These are phyloP conservation scores for Parastagonospora avenae DNA, from an alignment of 2,329 filamentous ascomycete species.

Conservation along the genomic window DNA sequence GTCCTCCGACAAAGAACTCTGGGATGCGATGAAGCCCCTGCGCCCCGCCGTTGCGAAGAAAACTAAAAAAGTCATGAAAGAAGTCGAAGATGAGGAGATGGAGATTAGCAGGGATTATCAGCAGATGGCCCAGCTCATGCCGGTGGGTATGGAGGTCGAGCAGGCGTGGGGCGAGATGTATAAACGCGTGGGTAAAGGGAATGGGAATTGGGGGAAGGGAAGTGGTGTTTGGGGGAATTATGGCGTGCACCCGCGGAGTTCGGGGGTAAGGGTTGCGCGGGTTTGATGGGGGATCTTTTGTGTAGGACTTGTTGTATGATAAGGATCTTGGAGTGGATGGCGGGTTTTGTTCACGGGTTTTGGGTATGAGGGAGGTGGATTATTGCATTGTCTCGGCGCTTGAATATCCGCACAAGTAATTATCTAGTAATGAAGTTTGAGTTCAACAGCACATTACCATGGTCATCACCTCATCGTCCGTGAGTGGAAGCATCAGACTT, in stretches of 20 bases:
- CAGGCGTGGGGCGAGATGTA: constrained; percentile 26
- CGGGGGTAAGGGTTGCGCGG: constrained; percentile 5
- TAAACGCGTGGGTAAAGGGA: constrained; percentile 5
- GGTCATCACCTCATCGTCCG: too few species aligned
- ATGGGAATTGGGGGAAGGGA: too few species aligned
- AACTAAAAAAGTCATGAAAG: constrained; percentile 5
- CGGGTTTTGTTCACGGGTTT: too few species aligned
- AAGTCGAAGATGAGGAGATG: constrained; percentile 10
- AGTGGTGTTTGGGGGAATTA: constrained; percentile 8
- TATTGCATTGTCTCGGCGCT: too few species aligned
- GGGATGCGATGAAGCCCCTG: constrained; percentile 68
- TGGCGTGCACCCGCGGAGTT: constrained; percentile 18
- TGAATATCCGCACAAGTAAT: too few species aligned
- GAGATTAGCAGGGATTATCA: constrained; percentile 22
- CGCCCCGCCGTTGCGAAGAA: constrained; percentile 6
- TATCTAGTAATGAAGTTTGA: too few species aligned
- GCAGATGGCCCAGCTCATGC: constrained; percentile 33
- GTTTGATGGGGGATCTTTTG: background rate
- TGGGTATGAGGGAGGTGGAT: too few species aligned
- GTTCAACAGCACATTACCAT: too few species aligned
- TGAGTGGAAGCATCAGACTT: too few species aligned
- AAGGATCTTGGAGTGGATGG: too few species aligned
- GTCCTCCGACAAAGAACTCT: constrained; percentile 73
- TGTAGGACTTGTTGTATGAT: too few species aligned
- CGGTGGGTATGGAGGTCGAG: constrained; percentile 35